A percentile compares a stretch with the other conserved stretches of the same genome.
Evolutionary conservation across 768 basidiomycete species (phyloP).

Genomic region (Phylloporus scabripes): DNA sequence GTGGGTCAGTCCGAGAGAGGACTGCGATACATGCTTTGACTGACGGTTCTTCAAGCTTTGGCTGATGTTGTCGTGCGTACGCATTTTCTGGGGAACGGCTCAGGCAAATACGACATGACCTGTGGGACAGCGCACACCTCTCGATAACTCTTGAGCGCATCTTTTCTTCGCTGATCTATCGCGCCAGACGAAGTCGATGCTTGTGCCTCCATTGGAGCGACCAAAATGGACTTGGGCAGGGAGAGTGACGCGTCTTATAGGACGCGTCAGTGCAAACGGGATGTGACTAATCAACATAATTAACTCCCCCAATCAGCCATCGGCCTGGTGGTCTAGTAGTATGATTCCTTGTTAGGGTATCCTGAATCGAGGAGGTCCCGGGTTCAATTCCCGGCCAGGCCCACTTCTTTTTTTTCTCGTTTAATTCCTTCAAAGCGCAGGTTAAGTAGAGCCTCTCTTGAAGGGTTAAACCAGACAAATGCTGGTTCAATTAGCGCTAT

Average conservation of each 20-base stretch:
- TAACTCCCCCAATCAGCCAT: rapidly evolving
- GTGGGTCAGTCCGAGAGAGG: neutral
- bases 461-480: neutral
- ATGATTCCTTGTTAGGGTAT: slow-evolving; percentile 49
- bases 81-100: slow-evolving; percentile 74
- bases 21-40: slow-evolving; percentile 27
- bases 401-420: slow-evolving; percentile 20
- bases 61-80: slow-evolving; percentile 80
- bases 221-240: slow-evolving; percentile 5
- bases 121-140: slow-evolving; percentile 42
- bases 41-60: slow-evolving; percentile 86
- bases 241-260: slow-evolving; percentile 23
- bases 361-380: slow-evolving; percentile 51
- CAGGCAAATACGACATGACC: neutral
- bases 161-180: slow-evolving; percentile 67
- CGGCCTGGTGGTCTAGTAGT: slow-evolving; percentile 51
- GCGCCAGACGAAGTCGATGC: slow-evolving; percentile 48
- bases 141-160: slow-evolving; percentile 72
- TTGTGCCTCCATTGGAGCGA: slow-evolving; percentile 25
- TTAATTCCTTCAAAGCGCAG: too few relatives aligned
- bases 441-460: too few relatives aligned
- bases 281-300: neutral
- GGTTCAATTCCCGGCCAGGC: slow-evolving; percentile 57
- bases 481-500: neutral
- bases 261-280: slow-evolving; percentile 24